Percentiles rank a stretch among this genome's conserved stretches.
phyloP scores from a whole-genome alignment of 2,329 filamentous ascomycete genomes.

The Neofusicoccum kwambonambiense region DNA sequence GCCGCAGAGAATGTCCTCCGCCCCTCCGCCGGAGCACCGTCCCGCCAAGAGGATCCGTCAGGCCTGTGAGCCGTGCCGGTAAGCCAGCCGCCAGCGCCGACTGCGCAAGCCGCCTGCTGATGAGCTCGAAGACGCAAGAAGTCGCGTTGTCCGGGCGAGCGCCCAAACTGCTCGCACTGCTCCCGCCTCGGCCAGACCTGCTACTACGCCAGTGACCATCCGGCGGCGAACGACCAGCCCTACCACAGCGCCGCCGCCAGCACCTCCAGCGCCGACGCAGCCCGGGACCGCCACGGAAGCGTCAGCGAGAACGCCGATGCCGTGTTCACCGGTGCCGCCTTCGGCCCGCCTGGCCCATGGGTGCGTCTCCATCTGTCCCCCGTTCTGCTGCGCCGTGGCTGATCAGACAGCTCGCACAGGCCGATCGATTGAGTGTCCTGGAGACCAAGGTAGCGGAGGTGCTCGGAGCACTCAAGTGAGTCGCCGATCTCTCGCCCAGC shows the following conservation, averaged over 20 bases:
- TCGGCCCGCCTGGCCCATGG: neutral
- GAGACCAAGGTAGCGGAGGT: slow-evolving; percentile 12
- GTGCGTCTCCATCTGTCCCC: neutral
- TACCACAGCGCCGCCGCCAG: neutral
- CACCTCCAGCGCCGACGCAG: neutral
- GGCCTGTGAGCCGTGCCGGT: slow-evolving; percentile 41
- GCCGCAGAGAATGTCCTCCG: neutral
- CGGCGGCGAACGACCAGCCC: slow-evolving; percentile 18
- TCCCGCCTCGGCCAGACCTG: slow-evolving; percentile 49
- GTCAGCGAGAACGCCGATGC: neutral
- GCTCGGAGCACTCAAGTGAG: slow-evolving; percentile 3
- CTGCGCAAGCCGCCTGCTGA: neutral
- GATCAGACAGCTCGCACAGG: neutral
- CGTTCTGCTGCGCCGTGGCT: neutral
- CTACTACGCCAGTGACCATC: slow-evolving; percentile 34
- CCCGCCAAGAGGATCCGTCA: slow-evolving; percentile 22
- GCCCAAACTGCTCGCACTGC: slow-evolving; percentile 51
- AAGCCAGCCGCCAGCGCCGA: slow-evolving; percentile 11
- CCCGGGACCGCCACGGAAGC: neutral
- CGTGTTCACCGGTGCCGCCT: neutral
- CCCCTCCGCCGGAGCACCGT: slow-evolving; percentile 8
- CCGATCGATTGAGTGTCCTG: slow-evolving; percentile 3
- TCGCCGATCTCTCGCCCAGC: no score
- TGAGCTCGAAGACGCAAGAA: slow-evolving; percentile 47
- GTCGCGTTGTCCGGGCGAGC: slow-evolving; percentile 52